A percentile compares a stretch with the other conserved stretches of the same genome.
phyloP scores from a whole-genome alignment of 2,329 filamentous ascomycete genomes.

The Sporothrix pseudoabietina region DNA sequence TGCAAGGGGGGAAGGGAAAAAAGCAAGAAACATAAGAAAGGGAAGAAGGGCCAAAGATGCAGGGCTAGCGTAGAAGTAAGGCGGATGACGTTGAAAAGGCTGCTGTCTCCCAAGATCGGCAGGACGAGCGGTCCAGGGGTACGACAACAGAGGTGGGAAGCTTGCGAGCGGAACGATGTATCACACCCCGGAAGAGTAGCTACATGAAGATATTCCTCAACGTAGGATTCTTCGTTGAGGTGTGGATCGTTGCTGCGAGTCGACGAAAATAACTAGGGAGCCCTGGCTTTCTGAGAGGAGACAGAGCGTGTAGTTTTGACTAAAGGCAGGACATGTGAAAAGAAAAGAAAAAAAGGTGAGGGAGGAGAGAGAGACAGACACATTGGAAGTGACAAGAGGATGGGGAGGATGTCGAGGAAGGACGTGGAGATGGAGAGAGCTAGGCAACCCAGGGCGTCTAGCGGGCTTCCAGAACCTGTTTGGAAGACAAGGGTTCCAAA shows the following conservation, averaged over 20 bases:
- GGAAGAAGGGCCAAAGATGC: constrained; percentile 26
- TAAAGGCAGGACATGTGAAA: constrained; percentile 9
- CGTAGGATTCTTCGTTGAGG: constrained; percentile 8
- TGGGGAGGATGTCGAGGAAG: background rate
- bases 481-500: constrained; percentile 1
- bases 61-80: constrained; percentile 23
- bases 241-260: constrained; percentile 18
- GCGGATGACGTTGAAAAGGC: constrained; percentile 29
- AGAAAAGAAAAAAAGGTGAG: background rate
- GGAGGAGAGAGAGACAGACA: background rate
- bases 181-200: constrained; percentile 14
- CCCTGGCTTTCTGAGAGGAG: background rate
- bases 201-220: background rate
- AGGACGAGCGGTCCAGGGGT: constrained; percentile 20
- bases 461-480: constrained; percentile 22
- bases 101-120: constrained; percentile 24
- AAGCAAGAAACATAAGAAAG: constrained; percentile 11
- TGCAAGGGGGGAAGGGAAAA: background rate
- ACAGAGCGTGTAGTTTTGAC: background rate
- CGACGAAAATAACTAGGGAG: constrained; percentile 25
- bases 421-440: background rate
- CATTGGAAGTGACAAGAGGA: background rate
- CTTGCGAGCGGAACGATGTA: constrained; percentile 15
- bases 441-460: constrained; percentile 6
- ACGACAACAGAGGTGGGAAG: background rate